Evolutionary conservation across 2,329 filamentous ascomycete genomes (phyloP).

Genomic region (Zymoseptoria passerinii): DNA sequence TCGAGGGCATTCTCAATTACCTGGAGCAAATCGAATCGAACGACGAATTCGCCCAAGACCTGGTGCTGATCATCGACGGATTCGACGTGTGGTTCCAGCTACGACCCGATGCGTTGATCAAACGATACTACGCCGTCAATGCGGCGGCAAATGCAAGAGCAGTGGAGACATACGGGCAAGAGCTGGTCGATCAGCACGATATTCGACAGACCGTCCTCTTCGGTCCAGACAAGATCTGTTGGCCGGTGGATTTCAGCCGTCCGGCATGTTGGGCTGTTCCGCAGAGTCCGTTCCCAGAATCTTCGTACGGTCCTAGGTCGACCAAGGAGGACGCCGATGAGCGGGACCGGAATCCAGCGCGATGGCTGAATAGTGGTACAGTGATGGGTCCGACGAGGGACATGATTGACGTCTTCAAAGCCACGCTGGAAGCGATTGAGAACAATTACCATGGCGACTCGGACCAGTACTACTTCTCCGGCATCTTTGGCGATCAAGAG

Average conservation of each 20-base stretch:
- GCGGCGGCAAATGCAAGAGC: constrained; percentile 44
- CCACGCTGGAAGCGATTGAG: constrained; percentile 33
- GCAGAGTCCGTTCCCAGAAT: constrained; percentile 14
- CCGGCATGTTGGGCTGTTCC: constrained; percentile 26
- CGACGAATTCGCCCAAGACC: constrained; percentile 45
- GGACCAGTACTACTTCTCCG: constrained; percentile 43
- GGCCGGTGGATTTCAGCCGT: constrained; percentile 20
- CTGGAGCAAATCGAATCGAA: constrained; percentile 30
- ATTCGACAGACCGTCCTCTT: constrained; percentile 24
- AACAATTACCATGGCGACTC: constrained; percentile 20
- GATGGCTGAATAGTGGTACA: constrained; percentile 24
- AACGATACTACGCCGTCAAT: constrained; percentile 51
- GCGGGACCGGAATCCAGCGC: constrained; percentile 35
- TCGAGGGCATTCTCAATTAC: constrained; percentile 41
- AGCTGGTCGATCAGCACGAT: background rate
- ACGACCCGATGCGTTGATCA: constrained; percentile 53
- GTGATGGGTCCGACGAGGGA: constrained; percentile 37
- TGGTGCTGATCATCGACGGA: constrained; percentile 56
- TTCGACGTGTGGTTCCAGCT: constrained; percentile 59
- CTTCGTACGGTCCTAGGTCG: constrained; percentile 28
- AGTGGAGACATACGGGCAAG: constrained; percentile 4
- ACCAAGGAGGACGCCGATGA: constrained; percentile 29
- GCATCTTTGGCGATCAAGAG: constrained; percentile 48
- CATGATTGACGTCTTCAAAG: constrained; percentile 25
- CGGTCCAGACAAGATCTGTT: constrained; percentile 26